Percentiles rank a stretch among this genome's conserved stretches.
Evolutionary conservation across 768 basidiomycete species (phyloP).

Genomic region (Lactarius akahatsu): DNA sequence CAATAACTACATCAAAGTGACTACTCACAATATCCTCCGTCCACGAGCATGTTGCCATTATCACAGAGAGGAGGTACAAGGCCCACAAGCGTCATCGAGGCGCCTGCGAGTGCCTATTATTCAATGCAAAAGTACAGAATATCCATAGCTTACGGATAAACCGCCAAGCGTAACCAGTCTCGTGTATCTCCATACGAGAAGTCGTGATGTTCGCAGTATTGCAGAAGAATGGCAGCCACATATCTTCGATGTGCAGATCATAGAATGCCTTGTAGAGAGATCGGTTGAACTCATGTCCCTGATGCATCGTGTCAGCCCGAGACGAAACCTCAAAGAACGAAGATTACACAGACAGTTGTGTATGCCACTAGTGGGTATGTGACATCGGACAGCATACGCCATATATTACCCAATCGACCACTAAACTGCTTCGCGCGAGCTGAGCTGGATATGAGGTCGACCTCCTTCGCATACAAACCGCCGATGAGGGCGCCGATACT

Average conservation of each 20-base stretch:
- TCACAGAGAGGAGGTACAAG: slow-evolving; percentile 93
- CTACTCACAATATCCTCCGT: slow-evolving; percentile 78
- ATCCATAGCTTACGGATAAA: slow-evolving; percentile 64
- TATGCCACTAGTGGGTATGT: slow-evolving; percentile 92
- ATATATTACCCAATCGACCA: slow-evolving; percentile 88
- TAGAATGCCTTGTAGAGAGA: slow-evolving; percentile 95
- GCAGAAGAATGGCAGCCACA: slow-evolving; percentile 99
- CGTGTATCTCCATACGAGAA: slow-evolving; percentile 95
- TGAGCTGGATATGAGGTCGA: slow-evolving; percentile 80
- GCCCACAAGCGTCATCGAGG: slow-evolving; percentile 97
- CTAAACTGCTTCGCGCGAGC: slow-evolving; percentile 92
- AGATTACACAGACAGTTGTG: slow-evolving; percentile 59
- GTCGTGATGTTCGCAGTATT: slow-evolving; percentile 97
- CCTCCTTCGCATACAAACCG: slow-evolving; percentile 92
- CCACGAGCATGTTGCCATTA: slow-evolving; percentile 88
- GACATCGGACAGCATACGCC: slow-evolving; percentile 91
- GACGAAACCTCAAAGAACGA: slow-evolving; percentile 9
- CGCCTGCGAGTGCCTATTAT: slow-evolving; percentile 49
- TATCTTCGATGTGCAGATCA: slow-evolving; percentile 92
- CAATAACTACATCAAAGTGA: neutral
- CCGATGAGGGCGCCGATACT: slow-evolving; percentile 93
- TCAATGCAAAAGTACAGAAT: slow-evolving; percentile 2
- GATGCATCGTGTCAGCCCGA: slow-evolving; percentile 11
- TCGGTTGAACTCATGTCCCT: slow-evolving; percentile 96
- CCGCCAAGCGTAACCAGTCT: slow-evolving; percentile 98